Percentiles rank a stretch among this genome's conserved stretches.
Conservation (phyloP, 106 monocot species). For the Dendrobium huoshanense region DNA sequence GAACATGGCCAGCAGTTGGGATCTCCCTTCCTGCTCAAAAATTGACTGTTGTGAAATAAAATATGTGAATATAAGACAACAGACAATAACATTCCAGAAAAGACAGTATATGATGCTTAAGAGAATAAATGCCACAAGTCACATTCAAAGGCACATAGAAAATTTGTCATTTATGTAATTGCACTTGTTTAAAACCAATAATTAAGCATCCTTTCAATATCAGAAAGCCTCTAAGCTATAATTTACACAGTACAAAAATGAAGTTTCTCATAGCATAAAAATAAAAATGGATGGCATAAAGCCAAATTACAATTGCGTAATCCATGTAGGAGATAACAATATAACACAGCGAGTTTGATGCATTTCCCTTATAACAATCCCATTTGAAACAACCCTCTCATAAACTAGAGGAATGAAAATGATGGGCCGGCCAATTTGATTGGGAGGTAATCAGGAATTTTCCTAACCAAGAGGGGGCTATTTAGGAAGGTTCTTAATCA, state of each 20-base stretch:
- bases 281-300: background rate
- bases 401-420: too few species aligned
- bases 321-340: background rate
- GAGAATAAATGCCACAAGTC: background rate
- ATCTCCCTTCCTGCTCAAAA: constrained; percentile 59
- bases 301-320: background rate
- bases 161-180: background rate
- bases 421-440: too few species aligned
- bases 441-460: too few species aligned
- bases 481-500: too few species aligned
- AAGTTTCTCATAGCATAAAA: background rate
- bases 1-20: constrained; percentile 37
- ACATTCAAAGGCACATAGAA: background rate
- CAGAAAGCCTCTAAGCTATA: background rate
- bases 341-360: background rate
- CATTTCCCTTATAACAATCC: background rate
- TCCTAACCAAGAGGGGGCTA: too few species aligned
- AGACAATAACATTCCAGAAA: background rate
- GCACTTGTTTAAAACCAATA: background rate
- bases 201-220: background rate
- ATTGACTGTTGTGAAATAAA: constrained; percentile 5
- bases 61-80: background rate
- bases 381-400: too few species aligned
- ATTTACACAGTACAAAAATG: background rate
- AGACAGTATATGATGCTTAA: background rate